A percentile compares a stretch with the other conserved stretches of the same genome.
These are phyloP conservation scores for Diphasiastrum complanatum DNA, from an alignment of 83 land plant species.

Conservation along the genomic window DNA sequence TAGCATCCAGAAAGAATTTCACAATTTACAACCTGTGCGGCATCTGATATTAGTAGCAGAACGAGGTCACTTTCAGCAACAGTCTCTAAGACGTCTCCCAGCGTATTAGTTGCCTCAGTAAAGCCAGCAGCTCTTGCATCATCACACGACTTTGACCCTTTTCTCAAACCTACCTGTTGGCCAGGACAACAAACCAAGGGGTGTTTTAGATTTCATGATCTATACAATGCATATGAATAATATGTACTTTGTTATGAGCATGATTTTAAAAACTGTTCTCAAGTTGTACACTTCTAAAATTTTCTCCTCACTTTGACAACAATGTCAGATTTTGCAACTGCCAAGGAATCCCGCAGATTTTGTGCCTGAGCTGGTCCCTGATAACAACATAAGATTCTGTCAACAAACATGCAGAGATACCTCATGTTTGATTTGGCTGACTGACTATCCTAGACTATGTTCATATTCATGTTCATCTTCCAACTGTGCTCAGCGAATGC, in stretches of 20 bases:
- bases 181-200: not conserved
- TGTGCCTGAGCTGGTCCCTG: constrained; percentile 99
- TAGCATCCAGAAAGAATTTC: no score
- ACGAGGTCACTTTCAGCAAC: constrained; percentile 82
- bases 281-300: no score
- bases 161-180: constrained; percentile 79
- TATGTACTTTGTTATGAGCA: not conserved
- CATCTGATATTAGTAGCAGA: constrained; percentile 81
- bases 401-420: no score
- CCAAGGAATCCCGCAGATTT: constrained; percentile 87
- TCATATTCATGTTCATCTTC: no score
- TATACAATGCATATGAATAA: not conserved
- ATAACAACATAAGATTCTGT: no score
- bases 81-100: constrained; percentile 86
- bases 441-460: no score
- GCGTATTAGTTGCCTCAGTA: constrained; percentile 83
- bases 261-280: no score
- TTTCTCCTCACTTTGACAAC: constrained; percentile 96
- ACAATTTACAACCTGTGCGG: constrained; percentile 73
- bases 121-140: constrained; percentile 93
- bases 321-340: constrained; percentile 70
- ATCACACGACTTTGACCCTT: constrained; percentile 72
- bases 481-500: no score
- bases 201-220: not conserved
- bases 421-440: no score